Conservation (phyloP, 495 filamentous ascomycete species). For the Penicillium maclennaniae region DNA sequence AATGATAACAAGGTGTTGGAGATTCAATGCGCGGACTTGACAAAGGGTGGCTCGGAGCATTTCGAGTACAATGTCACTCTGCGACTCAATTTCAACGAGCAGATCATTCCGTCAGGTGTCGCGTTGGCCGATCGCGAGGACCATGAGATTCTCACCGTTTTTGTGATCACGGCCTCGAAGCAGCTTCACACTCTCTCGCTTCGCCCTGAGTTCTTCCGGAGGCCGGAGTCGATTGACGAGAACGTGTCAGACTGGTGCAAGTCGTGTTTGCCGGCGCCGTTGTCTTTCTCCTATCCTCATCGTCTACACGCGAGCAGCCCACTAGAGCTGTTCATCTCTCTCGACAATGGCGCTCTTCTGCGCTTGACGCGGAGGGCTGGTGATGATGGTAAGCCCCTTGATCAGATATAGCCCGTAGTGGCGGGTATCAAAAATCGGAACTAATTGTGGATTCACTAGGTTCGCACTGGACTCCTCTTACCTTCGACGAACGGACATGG, state of each 20-base stretch:
- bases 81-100: conserved; percentile 67
- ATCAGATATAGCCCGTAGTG: conserved; percentile 2
- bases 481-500: conserved; percentile 78
- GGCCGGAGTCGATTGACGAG: conserved; percentile 60
- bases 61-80: conserved; percentile 68
- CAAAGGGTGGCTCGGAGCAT: conserved; percentile 58
- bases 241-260: conserved; percentile 75
- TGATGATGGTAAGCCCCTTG: conserved; percentile 56
- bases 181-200: conserved; percentile 78
- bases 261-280: conserved; percentile 61
- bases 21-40: conserved; percentile 77
- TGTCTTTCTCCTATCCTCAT: conserved; percentile 77
- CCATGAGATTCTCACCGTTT: conserved; percentile 73
- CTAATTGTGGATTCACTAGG: conserved; percentile 27
- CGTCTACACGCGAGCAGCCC: conserved; percentile 69
- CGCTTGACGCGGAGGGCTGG: conserved; percentile 61
- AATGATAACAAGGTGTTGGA: conserved; percentile 77
- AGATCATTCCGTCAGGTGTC: conserved; percentile 69
- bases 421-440: not conserved
- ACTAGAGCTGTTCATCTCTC: conserved; percentile 70
- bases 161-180: conserved; percentile 71
- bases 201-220: conserved; percentile 75
- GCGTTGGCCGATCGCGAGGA: conserved; percentile 76
- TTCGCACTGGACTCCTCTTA: conserved; percentile 69
- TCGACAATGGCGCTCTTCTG: conserved; percentile 79